A percentile compares a stretch with the other conserved stretches of the same genome.
Evolutionary conservation across 2,329 filamentous ascomycete genomes (phyloP).

Genomic region (Anthostomella pinea): DNA sequence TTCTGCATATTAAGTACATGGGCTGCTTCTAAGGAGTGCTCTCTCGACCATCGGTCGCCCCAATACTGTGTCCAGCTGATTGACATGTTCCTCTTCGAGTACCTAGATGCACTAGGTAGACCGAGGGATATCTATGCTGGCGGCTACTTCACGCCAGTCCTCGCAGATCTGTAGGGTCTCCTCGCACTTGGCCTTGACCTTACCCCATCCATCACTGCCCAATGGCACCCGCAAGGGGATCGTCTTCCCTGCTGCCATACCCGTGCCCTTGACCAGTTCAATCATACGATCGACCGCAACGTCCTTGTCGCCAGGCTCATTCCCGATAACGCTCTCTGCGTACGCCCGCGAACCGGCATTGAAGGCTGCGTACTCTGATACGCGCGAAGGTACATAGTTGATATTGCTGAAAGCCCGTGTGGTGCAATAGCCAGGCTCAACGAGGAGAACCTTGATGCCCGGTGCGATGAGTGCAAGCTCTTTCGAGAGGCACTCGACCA

Average conservation of each 20-base stretch:
- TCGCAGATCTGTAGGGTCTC: constrained; percentile 31
- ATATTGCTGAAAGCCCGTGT: constrained; percentile 39
- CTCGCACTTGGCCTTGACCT: constrained; percentile 49
- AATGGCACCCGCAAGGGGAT: constrained; percentile 49
- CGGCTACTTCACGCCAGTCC: constrained; percentile 13
- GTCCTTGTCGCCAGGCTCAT: constrained; percentile 23
- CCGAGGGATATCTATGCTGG: constrained; percentile 8
- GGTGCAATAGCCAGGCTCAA: constrained; percentile 43
- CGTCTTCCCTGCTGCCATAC: constrained; percentile 32
- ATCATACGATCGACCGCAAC: constrained; percentile 22
- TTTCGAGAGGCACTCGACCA: constrained; percentile 30
- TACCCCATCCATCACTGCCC: constrained; percentile 50
- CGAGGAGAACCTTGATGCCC: constrained; percentile 34
- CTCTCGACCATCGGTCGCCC: too few relatives aligned
- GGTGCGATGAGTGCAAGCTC: constrained; percentile 31
- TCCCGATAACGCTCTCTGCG: constrained; percentile 26
- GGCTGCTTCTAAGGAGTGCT: too few relatives aligned
- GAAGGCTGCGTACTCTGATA: constrained; percentile 30
- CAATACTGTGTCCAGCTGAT: too few relatives aligned
- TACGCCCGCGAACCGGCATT: constrained; percentile 30
- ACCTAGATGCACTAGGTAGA: neutral
- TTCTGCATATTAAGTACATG: too few relatives aligned
- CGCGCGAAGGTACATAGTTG: constrained; percentile 23
- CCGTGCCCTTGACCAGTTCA: constrained; percentile 37
- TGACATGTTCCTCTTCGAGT: neutral